Base-by-base conservation (phyloP, 768 basidiomycete genomes). In the Mycena polygramma region DNA sequence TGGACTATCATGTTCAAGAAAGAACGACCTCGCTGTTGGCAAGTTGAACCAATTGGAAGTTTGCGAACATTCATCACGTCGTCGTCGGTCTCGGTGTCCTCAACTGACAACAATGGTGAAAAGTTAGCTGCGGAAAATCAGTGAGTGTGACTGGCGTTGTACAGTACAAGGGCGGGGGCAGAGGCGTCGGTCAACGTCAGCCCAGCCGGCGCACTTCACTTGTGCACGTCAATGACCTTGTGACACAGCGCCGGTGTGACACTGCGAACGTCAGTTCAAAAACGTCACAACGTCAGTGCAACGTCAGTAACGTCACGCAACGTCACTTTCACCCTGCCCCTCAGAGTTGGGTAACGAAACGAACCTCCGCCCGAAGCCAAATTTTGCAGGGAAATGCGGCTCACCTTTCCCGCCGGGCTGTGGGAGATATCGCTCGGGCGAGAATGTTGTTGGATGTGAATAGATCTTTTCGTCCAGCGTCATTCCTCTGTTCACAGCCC, bases 311-410 rank as follows among this genome's bases (percentile, higher is more conserved):
- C 14, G 35, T 17, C 13, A 13, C 4, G 2, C 10, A 43, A 43
- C 54, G 54, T 55, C 54, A 55, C 54, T 55, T 55, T 55, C 54
- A n/a, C 54, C 54, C 54, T 55, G 54, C 54, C 54, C 54, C n/a
- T 49, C 20, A 11, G 48, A 39, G 39, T 39, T n/a, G 20, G n/a
- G 7, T 20, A 22, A 2, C n/a, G 7, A n/a, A 6, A 49, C 4
- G n/a, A 7, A 49, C 48, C 48, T 49, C 6, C 48, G 19, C 7
- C 48, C 48, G 11, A 49, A 49, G 7, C 48, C 48, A 49, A 49
- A 49, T 22, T 49, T 49, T 19, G 20, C 48, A 7, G 48, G 20
- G 11, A 49, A 49, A 11, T 49, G n/a, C 48, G 48, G 48, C 48
- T 49, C 48, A 5, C 20, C 48, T 2, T 22, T 49, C 15, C 48